Conservation (phyloP, 2,329 filamentous ascomycete genomes). For the Penicillium sp. region DNA sequence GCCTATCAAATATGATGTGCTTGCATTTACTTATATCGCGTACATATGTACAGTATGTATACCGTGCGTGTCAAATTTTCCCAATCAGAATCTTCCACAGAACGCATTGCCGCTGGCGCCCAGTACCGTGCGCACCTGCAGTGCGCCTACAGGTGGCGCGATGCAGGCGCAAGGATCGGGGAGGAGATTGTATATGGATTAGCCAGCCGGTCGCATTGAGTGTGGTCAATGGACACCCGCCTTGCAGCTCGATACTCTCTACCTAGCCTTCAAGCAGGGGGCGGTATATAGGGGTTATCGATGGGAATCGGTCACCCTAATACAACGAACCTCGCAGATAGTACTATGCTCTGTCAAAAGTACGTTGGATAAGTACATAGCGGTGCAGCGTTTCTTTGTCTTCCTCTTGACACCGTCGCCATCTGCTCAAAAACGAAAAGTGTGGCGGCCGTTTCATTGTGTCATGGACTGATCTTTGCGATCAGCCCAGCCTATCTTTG, state of each 20-base stretch:
- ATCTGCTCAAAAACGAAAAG: slow-evolving; percentile 8
- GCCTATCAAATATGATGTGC: not conserved
- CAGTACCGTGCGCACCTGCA: slow-evolving; percentile 12
- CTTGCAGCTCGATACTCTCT: slow-evolving; percentile 11
- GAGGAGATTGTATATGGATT: not conserved
- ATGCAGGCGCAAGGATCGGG: slow-evolving; percentile 10
- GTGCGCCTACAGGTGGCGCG: slow-evolving; percentile 14
- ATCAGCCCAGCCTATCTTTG: not conserved
- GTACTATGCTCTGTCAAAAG: not conserved
- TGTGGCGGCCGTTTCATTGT: slow-evolving; percentile 16
- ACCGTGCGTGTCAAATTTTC: not conserved
- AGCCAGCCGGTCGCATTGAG: not conserved
- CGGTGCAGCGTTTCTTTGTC: slow-evolving; percentile 5
- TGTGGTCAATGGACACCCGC: slow-evolving; percentile 6
- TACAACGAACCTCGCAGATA: not conserved
- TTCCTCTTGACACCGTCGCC: slow-evolving; percentile 8
- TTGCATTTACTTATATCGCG: not conserved
- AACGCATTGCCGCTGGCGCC: not conserved
- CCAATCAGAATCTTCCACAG: slow-evolving; percentile 5
- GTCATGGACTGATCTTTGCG: not conserved
- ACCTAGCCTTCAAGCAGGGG: not conserved
- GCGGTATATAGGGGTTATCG: not conserved
- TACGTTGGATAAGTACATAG: not conserved
- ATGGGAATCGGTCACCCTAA: not conserved
- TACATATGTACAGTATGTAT: not conserved